Conservation (phyloP, 1,284 basidiomycete genomes). For the Leccinum subrobustum region DNA sequence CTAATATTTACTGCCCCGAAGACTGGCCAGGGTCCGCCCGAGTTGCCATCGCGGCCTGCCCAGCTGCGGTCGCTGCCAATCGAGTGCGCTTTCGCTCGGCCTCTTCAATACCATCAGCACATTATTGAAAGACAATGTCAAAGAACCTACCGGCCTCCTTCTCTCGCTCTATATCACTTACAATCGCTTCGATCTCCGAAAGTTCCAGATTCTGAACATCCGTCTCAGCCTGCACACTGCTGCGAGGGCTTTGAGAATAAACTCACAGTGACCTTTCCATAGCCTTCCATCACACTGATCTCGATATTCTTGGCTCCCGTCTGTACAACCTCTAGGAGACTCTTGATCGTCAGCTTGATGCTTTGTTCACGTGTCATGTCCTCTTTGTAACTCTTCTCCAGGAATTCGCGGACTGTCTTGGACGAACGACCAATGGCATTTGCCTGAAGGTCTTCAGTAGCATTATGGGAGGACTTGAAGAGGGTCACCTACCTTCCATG, state of each 20-base stretch:
- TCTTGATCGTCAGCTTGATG: constrained; percentile 96
- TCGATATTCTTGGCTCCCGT: constrained; percentile 99
- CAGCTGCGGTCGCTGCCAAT: constrained; percentile 62
- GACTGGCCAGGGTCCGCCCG: constrained; percentile 46
- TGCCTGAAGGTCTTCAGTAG: constrained; percentile 53
- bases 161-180: constrained; percentile 89
- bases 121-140: constrained; percentile 46
- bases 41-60: constrained; percentile 80
- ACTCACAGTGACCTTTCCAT: constrained; percentile 85
- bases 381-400: constrained; percentile 98
- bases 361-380: constrained; percentile 86
- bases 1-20: constrained; percentile 35
- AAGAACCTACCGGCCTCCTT: constrained; percentile 82
- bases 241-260: not conserved
- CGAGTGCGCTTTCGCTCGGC: constrained; percentile 89
- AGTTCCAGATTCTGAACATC: constrained; percentile 74
- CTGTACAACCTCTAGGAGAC: constrained; percentile 96
- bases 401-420: constrained; percentile 97
- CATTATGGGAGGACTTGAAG: not conserved
- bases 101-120: constrained; percentile 84
- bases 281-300: constrained; percentile 94
- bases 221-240: constrained; percentile 3
- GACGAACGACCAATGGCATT: constrained; percentile 97
- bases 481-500: constrained; percentile 83
- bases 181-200: constrained; percentile 86